Evolutionary conservation across 306 rosid species (phyloP).

Genomic region (Erythrophleum fordii): DNA sequence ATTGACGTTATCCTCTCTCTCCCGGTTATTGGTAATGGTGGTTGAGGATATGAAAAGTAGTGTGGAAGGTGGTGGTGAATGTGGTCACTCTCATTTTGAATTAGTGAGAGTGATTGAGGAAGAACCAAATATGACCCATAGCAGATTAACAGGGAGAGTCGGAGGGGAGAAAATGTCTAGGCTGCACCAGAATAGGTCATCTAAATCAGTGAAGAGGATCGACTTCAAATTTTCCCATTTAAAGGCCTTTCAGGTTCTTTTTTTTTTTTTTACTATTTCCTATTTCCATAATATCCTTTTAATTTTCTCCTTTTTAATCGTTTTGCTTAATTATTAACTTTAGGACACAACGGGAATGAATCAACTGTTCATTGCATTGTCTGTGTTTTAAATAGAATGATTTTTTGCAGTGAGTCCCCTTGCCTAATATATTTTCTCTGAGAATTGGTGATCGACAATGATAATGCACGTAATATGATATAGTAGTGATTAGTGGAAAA

Average conservation of each 20-base stretch:
- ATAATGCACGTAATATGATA: constrained; percentile 24
- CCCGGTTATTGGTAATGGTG: constrained; percentile 61
- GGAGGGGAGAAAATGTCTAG: constrained; percentile 62
- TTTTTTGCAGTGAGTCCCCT: constrained; percentile 14
- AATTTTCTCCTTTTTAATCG: not conserved
- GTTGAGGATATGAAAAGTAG: constrained; percentile 45
- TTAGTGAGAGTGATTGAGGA: constrained; percentile 23
- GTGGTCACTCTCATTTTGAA: not conserved
- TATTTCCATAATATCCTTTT: not conserved
- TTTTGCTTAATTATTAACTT: not conserved
- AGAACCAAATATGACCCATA: not conserved
- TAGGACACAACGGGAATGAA: constrained; percentile 3
- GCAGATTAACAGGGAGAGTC: constrained; percentile 3
- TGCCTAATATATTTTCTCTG: constrained; percentile 4
- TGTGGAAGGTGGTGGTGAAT: constrained; percentile 13
- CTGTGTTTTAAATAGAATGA: not conserved
- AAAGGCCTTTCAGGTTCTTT: constrained; percentile 56
- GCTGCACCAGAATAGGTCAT: constrained; percentile 59
- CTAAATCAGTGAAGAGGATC: constrained; percentile 56
- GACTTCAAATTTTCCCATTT: constrained; percentile 65
- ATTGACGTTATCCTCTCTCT: constrained; percentile 32
- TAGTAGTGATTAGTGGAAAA: not conserved
- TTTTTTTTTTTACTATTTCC: not conserved
- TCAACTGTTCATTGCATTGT: not conserved
- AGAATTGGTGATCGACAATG: constrained; percentile 25